Evolutionary conservation across 768 basidiomycete species (phyloP), one percentile per base, ranked within the genome.

Genomic region (Sutorius australiensis): DNA sequence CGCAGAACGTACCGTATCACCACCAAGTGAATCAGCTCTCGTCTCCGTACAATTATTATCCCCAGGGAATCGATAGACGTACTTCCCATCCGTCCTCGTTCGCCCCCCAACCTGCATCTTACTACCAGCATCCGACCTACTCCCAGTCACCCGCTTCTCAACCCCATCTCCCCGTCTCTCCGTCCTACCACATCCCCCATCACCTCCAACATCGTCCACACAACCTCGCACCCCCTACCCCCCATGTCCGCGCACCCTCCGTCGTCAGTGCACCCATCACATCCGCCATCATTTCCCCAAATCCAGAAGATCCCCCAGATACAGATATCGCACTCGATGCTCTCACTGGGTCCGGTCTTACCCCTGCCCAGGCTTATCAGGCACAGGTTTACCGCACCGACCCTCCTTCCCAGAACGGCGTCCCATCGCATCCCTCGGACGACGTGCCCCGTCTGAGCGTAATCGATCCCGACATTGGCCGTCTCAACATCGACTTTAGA

Each of bases 361-460:
- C 87, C 4, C 82, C 87, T 40, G 86, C 87, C 10, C 89, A 92
- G 67, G 84, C 86, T 33, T 91, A 90, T 72, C 90, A 89, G 63
- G 82, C 84, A 8, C 87, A 91, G 67, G 77, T 89, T 42, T 83
- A 83, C 61, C 71, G 69, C 53, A 80, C 76, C 61, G 75, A 67
- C 51, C 72, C 77, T 38, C 61, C 70, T 59, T 50, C 61, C 51
- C 71, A 50, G 55, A 69, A 74, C 45, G 70, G 70, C 53, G 42
- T 48, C 13, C 54, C 66, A 11, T 51, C 65, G 55, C 56, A 50
- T 51, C 49, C 65, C 41, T 48, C 59, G 46, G 58, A 59, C 37
- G 64, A 69, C 19, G 58, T 74, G 33, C 77, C 77, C n/a, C 66
- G 65, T 50, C 65, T 78, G 8, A 70, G 69, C 49, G 61, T 77